These are phyloP conservation scores for Bacidia gigantensis DNA, from an alignment of 495 filamentous ascomycete species.

Conservation along the genomic window DNA sequence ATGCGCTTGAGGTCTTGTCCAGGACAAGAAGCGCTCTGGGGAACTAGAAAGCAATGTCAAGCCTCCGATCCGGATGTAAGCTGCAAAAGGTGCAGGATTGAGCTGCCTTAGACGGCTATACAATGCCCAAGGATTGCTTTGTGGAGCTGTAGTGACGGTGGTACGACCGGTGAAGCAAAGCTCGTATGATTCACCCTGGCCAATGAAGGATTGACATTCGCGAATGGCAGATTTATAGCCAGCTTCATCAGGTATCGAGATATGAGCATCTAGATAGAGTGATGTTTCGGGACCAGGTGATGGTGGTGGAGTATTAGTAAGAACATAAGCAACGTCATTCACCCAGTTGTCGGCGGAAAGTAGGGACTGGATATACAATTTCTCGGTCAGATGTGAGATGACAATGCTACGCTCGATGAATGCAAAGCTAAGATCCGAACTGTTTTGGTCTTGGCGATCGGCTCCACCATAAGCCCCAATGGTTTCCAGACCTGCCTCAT, in stretches of 20 bases:
- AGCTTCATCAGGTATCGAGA: conserved; percentile 34
- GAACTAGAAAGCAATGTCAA: conserved; percentile 68
- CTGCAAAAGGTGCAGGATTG: conserved; percentile 80
- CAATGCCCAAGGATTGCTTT: conserved; percentile 20
- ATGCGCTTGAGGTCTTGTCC: conserved; percentile 32
- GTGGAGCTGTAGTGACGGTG: conserved; percentile 25
- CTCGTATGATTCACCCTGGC: conserved; percentile 80
- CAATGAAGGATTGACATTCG: conserved; percentile 57
- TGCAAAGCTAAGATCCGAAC: conserved; percentile 52
- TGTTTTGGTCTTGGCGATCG: conserved; percentile 3
- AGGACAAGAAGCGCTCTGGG: conserved; percentile 84
- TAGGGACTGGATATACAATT: conserved; percentile 53
- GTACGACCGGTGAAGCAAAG: conserved; percentile 76
- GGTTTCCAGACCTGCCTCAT: conserved; percentile 63
- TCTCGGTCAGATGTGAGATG: conserved; percentile 52
- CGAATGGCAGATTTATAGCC: conserved; percentile 51
- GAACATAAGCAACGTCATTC: neutral
- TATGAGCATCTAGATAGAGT: neutral
- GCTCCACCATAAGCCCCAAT: conserved; percentile 33
- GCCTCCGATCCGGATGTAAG: conserved; percentile 57
- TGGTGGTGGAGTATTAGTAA: neutral
- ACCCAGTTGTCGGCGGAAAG: conserved; percentile 27
- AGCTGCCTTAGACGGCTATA: conserved; percentile 41
- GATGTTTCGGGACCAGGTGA: neutral
- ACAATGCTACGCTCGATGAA: conserved; percentile 73